Evolutionary conservation across 805 yeast species (phyloP).

Genomic region (Candida maris): DNA sequence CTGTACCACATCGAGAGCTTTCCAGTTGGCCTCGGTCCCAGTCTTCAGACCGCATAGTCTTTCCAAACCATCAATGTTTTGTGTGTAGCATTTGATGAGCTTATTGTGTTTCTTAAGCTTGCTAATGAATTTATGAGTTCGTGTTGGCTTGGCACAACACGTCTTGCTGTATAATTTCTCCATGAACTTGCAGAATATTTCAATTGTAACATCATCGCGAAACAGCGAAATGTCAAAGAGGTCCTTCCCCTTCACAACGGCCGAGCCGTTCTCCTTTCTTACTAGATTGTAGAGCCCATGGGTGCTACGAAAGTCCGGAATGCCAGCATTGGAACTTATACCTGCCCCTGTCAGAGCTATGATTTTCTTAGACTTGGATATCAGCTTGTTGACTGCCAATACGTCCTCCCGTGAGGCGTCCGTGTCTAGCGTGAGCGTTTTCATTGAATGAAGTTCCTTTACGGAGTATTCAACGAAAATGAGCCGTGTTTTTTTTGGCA

Average conservation of each 20-base stretch:
- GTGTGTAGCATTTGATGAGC: constrained; percentile 85
- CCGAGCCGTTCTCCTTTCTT: constrained; percentile 47
- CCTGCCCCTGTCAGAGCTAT: constrained; percentile 92
- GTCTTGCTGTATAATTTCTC: constrained; percentile 68
- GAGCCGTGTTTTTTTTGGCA: not conserved
- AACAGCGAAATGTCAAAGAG: constrained; percentile 85
- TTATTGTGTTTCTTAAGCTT: constrained; percentile 57
- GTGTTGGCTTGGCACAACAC: constrained; percentile 69
- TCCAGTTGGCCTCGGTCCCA: constrained; percentile 66
- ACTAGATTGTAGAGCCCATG: constrained; percentile 79
- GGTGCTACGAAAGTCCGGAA: constrained; percentile 87
- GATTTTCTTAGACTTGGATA: constrained; percentile 50
- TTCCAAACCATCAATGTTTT: constrained; percentile 90
- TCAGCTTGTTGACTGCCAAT: constrained; percentile 35
- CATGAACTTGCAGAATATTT: constrained; percentile 87
- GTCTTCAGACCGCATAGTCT: constrained; percentile 56
- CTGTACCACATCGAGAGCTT: constrained; percentile 72
- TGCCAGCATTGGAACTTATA: constrained; percentile 93
- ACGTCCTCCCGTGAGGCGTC: constrained; percentile 17
- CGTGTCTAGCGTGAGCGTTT: constrained; percentile 17
- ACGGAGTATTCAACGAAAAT: not conserved
- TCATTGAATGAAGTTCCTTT: constrained; percentile 13
- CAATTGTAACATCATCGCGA: constrained; percentile 59
- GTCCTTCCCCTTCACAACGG: constrained; percentile 78
- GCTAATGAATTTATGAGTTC: constrained; percentile 73